phyloP scores from a whole-genome alignment of 1,139 yeast genomes.

The Suhomyces kunorum region DNA sequence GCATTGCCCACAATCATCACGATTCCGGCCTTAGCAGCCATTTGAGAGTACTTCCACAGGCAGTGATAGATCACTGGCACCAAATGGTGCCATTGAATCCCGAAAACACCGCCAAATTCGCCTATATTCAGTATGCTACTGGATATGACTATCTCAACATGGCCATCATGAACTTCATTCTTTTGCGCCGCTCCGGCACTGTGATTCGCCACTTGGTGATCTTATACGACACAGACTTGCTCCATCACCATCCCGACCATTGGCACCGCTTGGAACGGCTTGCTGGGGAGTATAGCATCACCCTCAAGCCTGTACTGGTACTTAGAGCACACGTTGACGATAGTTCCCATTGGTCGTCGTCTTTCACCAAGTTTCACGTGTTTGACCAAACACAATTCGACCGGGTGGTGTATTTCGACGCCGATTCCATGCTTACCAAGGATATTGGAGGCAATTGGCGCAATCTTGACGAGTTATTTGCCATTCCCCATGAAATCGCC shows the following conservation, averaged over 20 bases:
- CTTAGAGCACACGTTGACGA: constrained; percentile 20
- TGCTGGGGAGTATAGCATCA: constrained; percentile 18
- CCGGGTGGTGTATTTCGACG: constrained; percentile 41
- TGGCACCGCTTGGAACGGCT: constrained; percentile 13
- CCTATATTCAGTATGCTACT: constrained; percentile 44
- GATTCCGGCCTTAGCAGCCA: constrained; percentile 19
- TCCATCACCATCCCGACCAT: constrained; percentile 11
- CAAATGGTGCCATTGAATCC: constrained; percentile 2
- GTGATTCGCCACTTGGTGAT: constrained; percentile 30
- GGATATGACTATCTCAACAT: constrained; percentile 33
- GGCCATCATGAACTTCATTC: constrained; percentile 34
- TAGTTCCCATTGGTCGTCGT: constrained; percentile 46
- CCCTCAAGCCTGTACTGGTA: constrained; percentile 24
- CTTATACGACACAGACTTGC: constrained; percentile 25
- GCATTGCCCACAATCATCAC: constrained; percentile 16
- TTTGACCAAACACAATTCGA: constrained; percentile 51
- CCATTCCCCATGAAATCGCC: constrained; percentile 29
- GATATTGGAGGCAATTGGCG: constrained; percentile 11
- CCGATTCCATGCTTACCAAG: constrained; percentile 41
- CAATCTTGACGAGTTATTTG: constrained; percentile 38
- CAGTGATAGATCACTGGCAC: constrained; percentile 21
- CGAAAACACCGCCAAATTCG: constrained; percentile 17
- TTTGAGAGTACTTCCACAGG: constrained; percentile 27
- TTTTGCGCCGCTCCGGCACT: constrained; percentile 25
- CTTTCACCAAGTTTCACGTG: constrained; percentile 56